phyloP scores from a whole-genome alignment of 2,329 filamentous ascomycete species.

The Fusarium tuaranense region DNA sequence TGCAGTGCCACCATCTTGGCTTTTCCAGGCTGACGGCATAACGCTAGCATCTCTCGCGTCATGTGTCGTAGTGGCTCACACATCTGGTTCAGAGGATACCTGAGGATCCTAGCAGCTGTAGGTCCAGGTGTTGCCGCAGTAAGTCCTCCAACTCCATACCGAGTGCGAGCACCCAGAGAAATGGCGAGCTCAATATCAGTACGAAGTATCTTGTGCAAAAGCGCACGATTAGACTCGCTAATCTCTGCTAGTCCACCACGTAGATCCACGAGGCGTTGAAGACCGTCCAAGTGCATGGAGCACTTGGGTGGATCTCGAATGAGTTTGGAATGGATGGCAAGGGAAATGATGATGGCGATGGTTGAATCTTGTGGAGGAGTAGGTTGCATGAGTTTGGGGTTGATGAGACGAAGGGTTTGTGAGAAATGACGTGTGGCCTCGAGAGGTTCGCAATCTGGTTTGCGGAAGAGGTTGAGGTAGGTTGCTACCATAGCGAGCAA shows the following conservation, averaged over 20 bases:
- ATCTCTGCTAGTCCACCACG: slow-evolving; percentile 11
- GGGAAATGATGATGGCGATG: slow-evolving; percentile 30
- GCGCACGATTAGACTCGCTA: slow-evolving; percentile 16
- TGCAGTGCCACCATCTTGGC: slow-evolving; percentile 12
- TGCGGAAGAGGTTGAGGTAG: slow-evolving; percentile 29
- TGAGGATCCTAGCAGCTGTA: background rate
- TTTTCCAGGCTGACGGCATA: slow-evolving; percentile 19
- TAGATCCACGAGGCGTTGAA: slow-evolving; percentile 11
- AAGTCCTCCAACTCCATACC: slow-evolving; percentile 19
- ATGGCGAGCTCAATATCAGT: slow-evolving; percentile 25
- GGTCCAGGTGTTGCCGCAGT: slow-evolving; percentile 13
- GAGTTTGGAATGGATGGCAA: slow-evolving; percentile 36
- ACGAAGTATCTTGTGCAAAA: slow-evolving; percentile 34
- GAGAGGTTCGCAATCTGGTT: slow-evolving; percentile 29
- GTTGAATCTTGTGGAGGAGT: slow-evolving; percentile 25
- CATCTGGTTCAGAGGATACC: slow-evolving; percentile 15
- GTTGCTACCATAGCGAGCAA: slow-evolving; percentile 38
- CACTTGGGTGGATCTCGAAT: slow-evolving; percentile 8
- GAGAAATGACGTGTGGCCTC: slow-evolving; percentile 38
- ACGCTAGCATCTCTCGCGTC: slow-evolving; percentile 15
- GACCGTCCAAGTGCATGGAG: slow-evolving; percentile 27
- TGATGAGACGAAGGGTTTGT: slow-evolving; percentile 32
- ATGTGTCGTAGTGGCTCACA: slow-evolving; percentile 1
- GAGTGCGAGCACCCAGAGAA: slow-evolving; percentile 9
- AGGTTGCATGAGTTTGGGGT: slow-evolving; percentile 15